Conservation (phyloP, 2,329 filamentous ascomycete genomes). For the Tolypocladium endophyticum region DNA sequence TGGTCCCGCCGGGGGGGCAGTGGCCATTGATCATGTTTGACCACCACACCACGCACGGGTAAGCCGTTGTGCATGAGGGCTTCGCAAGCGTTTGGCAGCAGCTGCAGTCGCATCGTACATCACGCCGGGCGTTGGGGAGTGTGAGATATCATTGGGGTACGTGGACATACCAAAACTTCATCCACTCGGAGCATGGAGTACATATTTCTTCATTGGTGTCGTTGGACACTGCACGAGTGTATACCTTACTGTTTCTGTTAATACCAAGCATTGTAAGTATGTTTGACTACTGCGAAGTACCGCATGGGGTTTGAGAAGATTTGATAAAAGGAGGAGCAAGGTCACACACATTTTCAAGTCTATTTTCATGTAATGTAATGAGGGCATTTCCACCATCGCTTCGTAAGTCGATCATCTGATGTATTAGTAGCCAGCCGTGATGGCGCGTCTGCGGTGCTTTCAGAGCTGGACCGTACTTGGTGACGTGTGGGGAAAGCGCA, state of each 20-base stretch:
- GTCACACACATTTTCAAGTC: background rate
- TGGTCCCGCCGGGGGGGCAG: conserved; percentile 14
- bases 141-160: background rate
- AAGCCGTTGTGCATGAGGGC: background rate
- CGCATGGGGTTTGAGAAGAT: background rate
- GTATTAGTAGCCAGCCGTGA: too few relatives aligned
- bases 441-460: too few relatives aligned
- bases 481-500: background rate
- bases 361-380: background rate
- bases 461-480: background rate
- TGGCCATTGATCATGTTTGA: conserved; percentile 23
- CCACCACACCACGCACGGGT: conserved; percentile 5
- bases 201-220: background rate
- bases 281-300: background rate
- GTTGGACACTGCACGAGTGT: background rate
- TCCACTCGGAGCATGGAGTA: background rate
- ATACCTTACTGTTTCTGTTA: background rate
- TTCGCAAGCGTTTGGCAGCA: background rate
- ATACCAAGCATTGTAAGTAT: background rate
- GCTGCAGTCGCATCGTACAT: conserved; percentile 5
- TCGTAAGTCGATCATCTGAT: background rate
- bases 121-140: background rate
- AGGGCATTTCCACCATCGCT: background rate
- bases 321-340: background rate
- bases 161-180: background rate